A percentile compares a stretch with the other conserved stretches of the same genome.
Evolutionary conservation across 2,329 filamentous ascomycete species (phyloP).

Genomic region (Colletotrichum caudatum): DNA sequence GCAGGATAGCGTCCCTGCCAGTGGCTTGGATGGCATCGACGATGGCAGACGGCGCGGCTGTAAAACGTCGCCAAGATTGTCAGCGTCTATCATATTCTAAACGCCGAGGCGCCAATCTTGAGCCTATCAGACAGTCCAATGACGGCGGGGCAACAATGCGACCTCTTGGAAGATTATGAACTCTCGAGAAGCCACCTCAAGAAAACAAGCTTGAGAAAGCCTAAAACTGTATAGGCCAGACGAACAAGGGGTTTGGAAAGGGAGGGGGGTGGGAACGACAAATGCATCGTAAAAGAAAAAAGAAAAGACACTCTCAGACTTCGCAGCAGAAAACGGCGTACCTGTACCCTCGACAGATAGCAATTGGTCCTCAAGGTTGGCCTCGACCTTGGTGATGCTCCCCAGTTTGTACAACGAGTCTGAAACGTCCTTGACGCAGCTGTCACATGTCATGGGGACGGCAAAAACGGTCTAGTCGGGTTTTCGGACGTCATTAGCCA

Average conservation of each 20-base stretch:
- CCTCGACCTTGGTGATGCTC: slow-evolving; percentile 86
- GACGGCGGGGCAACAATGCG: background rate
- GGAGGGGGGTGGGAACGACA: background rate
- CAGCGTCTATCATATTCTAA: slow-evolving; percentile 16
- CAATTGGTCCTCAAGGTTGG: slow-evolving; percentile 84
- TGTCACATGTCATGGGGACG: slow-evolving; percentile 91
- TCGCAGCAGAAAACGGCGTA: slow-evolving; percentile 51
- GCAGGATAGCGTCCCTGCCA: slow-evolving; percentile 92
- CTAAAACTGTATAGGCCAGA: slow-evolving; percentile 14
- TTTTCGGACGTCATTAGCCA: slow-evolving; percentile 52
- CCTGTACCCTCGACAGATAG: slow-evolving; percentile 87
- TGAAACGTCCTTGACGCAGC: slow-evolving; percentile 89
- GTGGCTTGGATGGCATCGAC: slow-evolving; percentile 90
- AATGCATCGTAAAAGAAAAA: background rate
- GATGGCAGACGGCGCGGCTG: slow-evolving; percentile 87
- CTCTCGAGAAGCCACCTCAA: background rate
- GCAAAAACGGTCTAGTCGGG: slow-evolving; percentile 85
- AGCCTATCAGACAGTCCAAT: slow-evolving; percentile 1
- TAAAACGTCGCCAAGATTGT: slow-evolving; percentile 31
- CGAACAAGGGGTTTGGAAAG: background rate
- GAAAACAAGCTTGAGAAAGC: slow-evolving; percentile 17
- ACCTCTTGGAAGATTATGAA: background rate
- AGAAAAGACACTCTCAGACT: slow-evolving; percentile 22
- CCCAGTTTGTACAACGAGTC: slow-evolving; percentile 79
- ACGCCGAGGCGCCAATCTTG: slow-evolving; percentile 26